Evolutionary conservation across 345 rosid genomes (phyloP), one percentile per base, ranked within the genome.

Genomic region (Cardamine chenopodiifolia): DNA sequence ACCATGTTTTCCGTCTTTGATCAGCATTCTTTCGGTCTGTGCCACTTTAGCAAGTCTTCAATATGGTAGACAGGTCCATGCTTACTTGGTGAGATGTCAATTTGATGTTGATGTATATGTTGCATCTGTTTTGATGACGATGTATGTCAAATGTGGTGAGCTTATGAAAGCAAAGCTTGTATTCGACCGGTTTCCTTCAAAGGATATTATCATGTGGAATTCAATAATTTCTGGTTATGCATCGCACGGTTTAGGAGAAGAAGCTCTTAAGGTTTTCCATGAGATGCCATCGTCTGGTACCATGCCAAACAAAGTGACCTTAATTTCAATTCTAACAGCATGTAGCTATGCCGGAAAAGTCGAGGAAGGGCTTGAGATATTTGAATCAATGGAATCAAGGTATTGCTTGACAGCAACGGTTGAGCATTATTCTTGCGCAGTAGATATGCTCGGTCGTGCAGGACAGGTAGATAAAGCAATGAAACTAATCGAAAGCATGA

Each of bases 141-240:
- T 87, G 92, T 92, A 92, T 48, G 74, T 88, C 3, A 92, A 90
- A 76, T 88, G 92, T 11, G 97, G 97, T 23, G 88, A 88, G 79
- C 86, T 88, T 84, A 68, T 59, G 7, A 86, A 79, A 76, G 90
- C 90, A 8, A 92, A 84, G 80, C 77, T 73, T 54, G 62, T 92
- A 19, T 92, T 88, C 69, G 89, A 90, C 49, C 45, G 84, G 71
- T 90, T 88, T 75, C 35, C 74, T 8, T 42, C 71, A 3, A 90
- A 87, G 86, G 96, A 90, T 18, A 53, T 82, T 70, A 90, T 90
- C 69, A 90, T 90, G 94, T 90, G 92, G 97, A 90, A 90, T 76
- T 85, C 96, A 19, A 80, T 88, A 8, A 88, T 90, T 39, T 81
- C 91, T 39, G 97, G 96, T 34, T 90, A 84, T 17, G 87, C 92